Conservation (phyloP, 306 rosid genomes). For the Rosa rugosa region DNA sequence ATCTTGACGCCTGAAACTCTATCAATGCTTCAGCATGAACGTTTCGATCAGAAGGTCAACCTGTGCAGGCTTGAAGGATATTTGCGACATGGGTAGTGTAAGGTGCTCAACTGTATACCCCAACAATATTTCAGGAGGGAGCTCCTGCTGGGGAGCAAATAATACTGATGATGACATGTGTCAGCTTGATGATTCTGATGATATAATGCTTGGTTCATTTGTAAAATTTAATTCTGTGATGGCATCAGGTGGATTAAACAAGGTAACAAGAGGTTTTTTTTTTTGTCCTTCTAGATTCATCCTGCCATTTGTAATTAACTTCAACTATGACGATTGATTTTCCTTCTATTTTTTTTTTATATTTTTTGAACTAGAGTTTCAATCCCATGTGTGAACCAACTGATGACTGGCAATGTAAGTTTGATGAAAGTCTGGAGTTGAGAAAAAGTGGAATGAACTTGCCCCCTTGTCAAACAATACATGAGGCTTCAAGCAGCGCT, state of each 20-base stretch:
- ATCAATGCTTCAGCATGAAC: slow-evolving; percentile 46
- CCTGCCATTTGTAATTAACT: slow-evolving; percentile 25
- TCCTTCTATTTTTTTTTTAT: slow-evolving; percentile 14
- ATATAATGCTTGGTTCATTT: slow-evolving; percentile 48
- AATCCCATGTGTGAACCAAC: slow-evolving; percentile 77
- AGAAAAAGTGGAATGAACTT: slow-evolving; percentile 45
- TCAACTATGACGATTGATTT: slow-evolving; percentile 16
- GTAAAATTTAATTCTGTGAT: slow-evolving; percentile 45
- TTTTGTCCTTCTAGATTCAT: slow-evolving; percentile 12
- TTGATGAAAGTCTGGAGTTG: slow-evolving; percentile 50
- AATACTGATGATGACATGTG: slow-evolving; percentile 72
- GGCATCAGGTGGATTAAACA: slow-evolving; percentile 49
- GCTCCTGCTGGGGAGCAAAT: slow-evolving; percentile 48
- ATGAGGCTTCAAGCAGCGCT: slow-evolving; percentile 29
- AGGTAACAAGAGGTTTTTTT: slow-evolving; percentile 44
- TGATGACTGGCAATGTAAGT: slow-evolving; percentile 64
- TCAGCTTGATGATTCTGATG: slow-evolving; percentile 71
- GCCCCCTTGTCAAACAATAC: slow-evolving; percentile 43
- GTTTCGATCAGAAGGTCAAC: slow-evolving; percentile 49
- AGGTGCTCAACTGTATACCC: slow-evolving; percentile 55
- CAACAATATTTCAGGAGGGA: slow-evolving; percentile 39
- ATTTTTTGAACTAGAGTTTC: slow-evolving; percentile 62
- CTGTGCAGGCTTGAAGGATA: slow-evolving; percentile 66
- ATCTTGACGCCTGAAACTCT: slow-evolving; percentile 24
- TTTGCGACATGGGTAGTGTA: slow-evolving; percentile 66